Evolutionary conservation across 2,329 filamentous ascomycete genomes (phyloP).

Genomic region (Taxawa tesnikishii): DNA sequence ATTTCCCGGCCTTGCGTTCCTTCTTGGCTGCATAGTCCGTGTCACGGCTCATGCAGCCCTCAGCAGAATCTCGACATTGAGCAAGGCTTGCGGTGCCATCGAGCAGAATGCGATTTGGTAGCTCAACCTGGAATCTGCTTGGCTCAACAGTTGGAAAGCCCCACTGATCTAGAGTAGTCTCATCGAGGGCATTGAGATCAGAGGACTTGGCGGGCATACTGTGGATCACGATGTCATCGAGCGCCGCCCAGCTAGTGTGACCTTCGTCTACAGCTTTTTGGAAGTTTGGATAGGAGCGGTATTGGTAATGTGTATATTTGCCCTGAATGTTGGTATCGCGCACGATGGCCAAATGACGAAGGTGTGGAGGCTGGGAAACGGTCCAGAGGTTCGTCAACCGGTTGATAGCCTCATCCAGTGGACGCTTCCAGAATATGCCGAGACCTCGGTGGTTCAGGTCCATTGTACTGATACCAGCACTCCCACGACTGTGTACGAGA

Average conservation of each 20-base stretch:
- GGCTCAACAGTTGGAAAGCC: constrained; percentile 30
- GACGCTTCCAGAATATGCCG: constrained; percentile 41
- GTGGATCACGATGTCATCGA: constrained; percentile 22
- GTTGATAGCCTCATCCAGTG: constrained; percentile 39
- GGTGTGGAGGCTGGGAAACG: constrained; percentile 43
- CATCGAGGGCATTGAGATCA: constrained; percentile 19
- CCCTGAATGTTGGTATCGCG: constrained; percentile 38
- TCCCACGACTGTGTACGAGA: constrained; percentile 33
- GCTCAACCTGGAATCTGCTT: too few relatives aligned
- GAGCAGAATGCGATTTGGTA: constrained; percentile 23
- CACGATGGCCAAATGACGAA: constrained; percentile 44
- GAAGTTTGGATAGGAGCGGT: constrained; percentile 42
- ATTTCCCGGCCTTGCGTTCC: too few relatives aligned
- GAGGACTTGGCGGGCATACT: constrained; percentile 12
- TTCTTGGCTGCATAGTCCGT: background rate
- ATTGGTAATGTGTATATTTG: constrained; percentile 39
- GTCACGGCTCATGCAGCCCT: background rate
- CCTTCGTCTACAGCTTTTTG: constrained; percentile 38
- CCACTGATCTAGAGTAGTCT: constrained; percentile 29
- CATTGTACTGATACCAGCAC: constrained; percentile 36
- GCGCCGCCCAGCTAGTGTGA: constrained; percentile 41
- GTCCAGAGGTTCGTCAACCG: constrained; percentile 45
- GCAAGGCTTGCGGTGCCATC: constrained; percentile 25
- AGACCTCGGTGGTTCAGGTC: constrained; percentile 23
- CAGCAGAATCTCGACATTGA: background rate